phyloP scores from a whole-genome alignment of 2,329 filamentous ascomycete species.

The Arthrobotrys iridis region DNA sequence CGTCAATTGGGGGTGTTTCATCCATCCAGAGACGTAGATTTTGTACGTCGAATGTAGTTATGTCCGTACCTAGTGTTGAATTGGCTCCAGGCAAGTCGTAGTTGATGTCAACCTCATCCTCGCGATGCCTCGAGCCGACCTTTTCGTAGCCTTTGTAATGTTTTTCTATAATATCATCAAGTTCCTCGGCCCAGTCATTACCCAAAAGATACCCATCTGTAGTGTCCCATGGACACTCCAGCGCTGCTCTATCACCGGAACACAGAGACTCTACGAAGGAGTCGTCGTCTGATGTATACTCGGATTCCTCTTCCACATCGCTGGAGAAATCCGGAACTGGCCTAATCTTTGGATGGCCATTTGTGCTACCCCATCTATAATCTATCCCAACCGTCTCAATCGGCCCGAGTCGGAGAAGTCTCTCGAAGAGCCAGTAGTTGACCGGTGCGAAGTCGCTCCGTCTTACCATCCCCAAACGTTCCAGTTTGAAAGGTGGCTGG shows the following conservation, averaged over 20 bases:
- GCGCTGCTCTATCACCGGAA: not conserved
- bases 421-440: slow-evolving; percentile 30
- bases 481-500: slow-evolving; percentile 16
- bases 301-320: not conserved
- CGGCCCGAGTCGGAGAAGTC: slow-evolving; percentile 1
- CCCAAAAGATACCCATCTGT: not conserved
- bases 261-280: not conserved
- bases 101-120: not conserved
- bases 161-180: not conserved
- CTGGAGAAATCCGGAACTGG: not conserved
- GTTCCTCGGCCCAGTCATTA: not conserved
- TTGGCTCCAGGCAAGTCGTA: not conserved
- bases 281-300: not conserved
- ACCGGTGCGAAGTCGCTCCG: slow-evolving; percentile 12
- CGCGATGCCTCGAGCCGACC: not conserved
- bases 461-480: not conserved
- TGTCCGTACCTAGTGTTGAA: not conserved
- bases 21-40: slow-evolving; percentile 30
- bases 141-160: slow-evolving; percentile 8
- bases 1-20: not conserved
- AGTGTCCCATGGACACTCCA: not conserved
- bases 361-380: slow-evolving; percentile 16
- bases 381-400: slow-evolving; percentile 21
- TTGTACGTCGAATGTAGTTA: not conserved
- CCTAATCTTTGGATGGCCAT: not conserved